phyloP scores from a whole-genome alignment of 192 early-diverging fungal genomes.

The Coemansia sp. region DNA sequence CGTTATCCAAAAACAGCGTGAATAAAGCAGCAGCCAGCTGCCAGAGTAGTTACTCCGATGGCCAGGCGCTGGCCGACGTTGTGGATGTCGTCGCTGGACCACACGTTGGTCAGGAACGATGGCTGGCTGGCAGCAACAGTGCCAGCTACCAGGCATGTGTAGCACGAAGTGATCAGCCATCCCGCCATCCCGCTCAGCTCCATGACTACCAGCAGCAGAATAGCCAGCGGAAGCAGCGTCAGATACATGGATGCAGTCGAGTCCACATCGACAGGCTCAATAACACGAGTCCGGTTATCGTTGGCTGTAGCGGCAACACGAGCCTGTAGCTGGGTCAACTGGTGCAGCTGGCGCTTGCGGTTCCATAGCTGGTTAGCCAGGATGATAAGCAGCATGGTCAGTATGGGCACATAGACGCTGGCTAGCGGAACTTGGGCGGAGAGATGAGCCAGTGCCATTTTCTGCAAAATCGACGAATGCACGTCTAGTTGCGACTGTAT shows the following conservation, averaged over 20 bases:
- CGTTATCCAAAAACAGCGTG: slow-evolving; percentile 19
- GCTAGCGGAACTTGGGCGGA: slow-evolving; percentile 26
- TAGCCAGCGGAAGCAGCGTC: slow-evolving; percentile 28
- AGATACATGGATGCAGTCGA: slow-evolving; percentile 16
- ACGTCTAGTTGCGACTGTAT: slow-evolving; percentile 27
- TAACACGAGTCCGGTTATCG: not conserved
- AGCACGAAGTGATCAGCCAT: slow-evolving; percentile 37
- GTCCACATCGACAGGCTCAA: slow-evolving; percentile 10
- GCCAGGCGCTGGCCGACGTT: slow-evolving; percentile 23
- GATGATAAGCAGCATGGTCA: slow-evolving; percentile 17
- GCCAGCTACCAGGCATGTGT: slow-evolving; percentile 32
- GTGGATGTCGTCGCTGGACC: slow-evolving; percentile 9
- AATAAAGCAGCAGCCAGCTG: slow-evolving; percentile 20
- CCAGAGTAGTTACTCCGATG: slow-evolving; percentile 14
- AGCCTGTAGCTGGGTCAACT: not conserved
- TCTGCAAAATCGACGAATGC: slow-evolving; percentile 23
- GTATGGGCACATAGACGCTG: slow-evolving; percentile 23
- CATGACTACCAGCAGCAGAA: slow-evolving; percentile 29
- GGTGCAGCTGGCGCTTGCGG: slow-evolving; percentile 17
- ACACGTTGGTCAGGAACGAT: slow-evolving; percentile 14
- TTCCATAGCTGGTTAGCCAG: slow-evolving; percentile 12
- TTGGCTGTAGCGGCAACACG: not conserved
- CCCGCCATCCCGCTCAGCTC: slow-evolving; percentile 36
- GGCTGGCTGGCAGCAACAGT: slow-evolving; percentile 22
- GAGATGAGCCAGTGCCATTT: slow-evolving; percentile 16